Evolutionary conservation across 306 rosid species (phyloP), one percentile per base, ranked within the genome.

Genomic region (Malus sylvestris): DNA sequence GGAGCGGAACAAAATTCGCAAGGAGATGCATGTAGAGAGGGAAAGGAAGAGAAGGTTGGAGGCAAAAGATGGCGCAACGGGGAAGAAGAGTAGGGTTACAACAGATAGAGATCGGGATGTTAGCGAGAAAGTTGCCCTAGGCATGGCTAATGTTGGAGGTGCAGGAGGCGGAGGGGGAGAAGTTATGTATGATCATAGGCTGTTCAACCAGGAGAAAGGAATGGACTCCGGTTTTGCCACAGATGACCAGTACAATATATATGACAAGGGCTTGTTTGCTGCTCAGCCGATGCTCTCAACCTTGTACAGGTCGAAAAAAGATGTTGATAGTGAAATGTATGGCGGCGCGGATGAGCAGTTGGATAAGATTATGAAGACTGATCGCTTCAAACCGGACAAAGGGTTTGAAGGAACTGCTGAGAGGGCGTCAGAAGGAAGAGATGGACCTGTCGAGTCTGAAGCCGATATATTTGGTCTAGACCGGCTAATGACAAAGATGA

Each of bases 41-140:
- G 97, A 93, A 81, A 89, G 96, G 83, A 97, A 91, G 86, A 89
- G 97, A 78, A 89, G 96, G 75, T 83, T 91, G 83, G 98, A 94
- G 53, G 93, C 91, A 14, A 94, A 91, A 82, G 97, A 94, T 80
- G 91, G 88, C 38, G 88, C 98, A 14, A 88, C 84, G 97, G 97
- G 98, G 35, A 90, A 94, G 91, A 94, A 84, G 77, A 94, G 97
- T 80, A 94, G 91, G 86, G 87, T 90, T 67, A 94, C 97, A 18
- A 83, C 95, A 77, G 97, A 93, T 60, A 83, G 96, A 83, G 98
- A 93, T 70, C 93, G 97, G 71, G 98, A 93, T 83, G 46, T 91
- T 11, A 91, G 97, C 72, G 97, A 94, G 87, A 91, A 93, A 79
- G 98, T 94, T 77, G 96, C 98, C 58, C 98, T 91, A 72, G 96